A percentile compares a stretch with the other conserved stretches of the same genome.
Evolutionary conservation across 768 basidiomycete genomes (phyloP).

Genomic region (Pleurotus salmoneostramineus): DNA sequence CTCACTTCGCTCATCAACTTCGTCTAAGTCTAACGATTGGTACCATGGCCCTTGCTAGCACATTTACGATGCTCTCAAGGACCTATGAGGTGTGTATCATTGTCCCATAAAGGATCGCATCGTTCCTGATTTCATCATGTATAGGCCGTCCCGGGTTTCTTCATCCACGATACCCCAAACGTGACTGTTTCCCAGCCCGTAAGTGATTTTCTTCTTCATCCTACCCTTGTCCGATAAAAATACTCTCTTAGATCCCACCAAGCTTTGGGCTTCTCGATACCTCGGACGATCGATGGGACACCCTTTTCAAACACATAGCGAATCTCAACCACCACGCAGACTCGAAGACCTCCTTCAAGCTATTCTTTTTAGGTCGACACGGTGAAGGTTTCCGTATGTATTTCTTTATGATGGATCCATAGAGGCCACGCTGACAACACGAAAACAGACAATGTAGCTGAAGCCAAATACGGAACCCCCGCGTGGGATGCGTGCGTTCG

Average conservation of each 20-base stretch:
- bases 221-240: neutral
- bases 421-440: too few relatives aligned
- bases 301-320: neutral
- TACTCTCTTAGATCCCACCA: neutral
- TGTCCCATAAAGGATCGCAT: too few relatives aligned
- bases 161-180: neutral
- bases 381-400: neutral
- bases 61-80: too few relatives aligned
- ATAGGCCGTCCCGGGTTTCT: neutral
- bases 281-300: neutral
- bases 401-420: too few relatives aligned
- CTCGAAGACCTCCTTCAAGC: neutral
- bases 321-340: neutral
- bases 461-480: constrained; percentile 50
- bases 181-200: neutral
- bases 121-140: too few relatives aligned
- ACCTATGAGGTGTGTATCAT: too few relatives aligned
- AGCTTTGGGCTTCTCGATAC: neutral
- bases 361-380: neutral
- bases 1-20: too few relatives aligned
- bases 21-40: too few relatives aligned
- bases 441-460: constrained; percentile 60
- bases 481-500: constrained; percentile 57
- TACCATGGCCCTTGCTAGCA: too few relatives aligned
- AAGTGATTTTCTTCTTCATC: neutral